Conservation (phyloP, 768 basidiomycete species). For the Lactarius tabidus region DNA sequence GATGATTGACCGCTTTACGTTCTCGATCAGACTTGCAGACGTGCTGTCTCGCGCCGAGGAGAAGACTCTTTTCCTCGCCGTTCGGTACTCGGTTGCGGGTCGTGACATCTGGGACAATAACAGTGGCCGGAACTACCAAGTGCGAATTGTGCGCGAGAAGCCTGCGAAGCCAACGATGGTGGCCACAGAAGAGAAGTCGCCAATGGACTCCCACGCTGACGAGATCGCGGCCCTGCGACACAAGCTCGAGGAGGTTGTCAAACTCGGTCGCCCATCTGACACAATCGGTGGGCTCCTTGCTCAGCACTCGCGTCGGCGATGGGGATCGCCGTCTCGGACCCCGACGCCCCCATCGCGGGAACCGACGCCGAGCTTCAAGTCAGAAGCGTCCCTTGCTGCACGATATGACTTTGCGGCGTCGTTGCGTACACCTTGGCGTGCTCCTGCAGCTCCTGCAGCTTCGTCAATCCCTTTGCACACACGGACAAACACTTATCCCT, state of each 20-base stretch:
- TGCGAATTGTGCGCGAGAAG: conserved; percentile 52
- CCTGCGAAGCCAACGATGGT: conserved; percentile 31
- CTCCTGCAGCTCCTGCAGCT: conserved; percentile 30
- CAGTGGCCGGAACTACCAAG: conserved; percentile 67
- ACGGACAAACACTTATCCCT: conserved; percentile 50
- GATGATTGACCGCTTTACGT: conserved; percentile 68
- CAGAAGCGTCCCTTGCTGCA: conserved; percentile 42
- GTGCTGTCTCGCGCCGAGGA: conserved; percentile 72
- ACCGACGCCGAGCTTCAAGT: conserved; percentile 28
- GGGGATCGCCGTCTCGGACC: conserved; percentile 22
- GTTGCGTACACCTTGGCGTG: conserved; percentile 45
- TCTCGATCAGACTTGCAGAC: conserved; percentile 74
- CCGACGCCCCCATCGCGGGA: conserved; percentile 18
- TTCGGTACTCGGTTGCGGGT: conserved; percentile 67
- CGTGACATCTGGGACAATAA: conserved; percentile 95
- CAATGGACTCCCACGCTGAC: conserved; percentile 28
- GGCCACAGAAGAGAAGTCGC: neutral
- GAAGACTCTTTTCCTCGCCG: conserved; percentile 74
- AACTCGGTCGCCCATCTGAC: conserved; percentile 25
- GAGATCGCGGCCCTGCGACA: conserved; percentile 58
- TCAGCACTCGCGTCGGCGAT: conserved; percentile 24
- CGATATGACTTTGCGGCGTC: conserved; percentile 59
- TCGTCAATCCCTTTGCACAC: conserved; percentile 28
- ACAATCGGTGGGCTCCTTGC: conserved; percentile 37
- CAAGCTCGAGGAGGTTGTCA: conserved; percentile 63